phyloP scores from a whole-genome alignment of 2,329 filamentous ascomycete species.

The Hypomyces perniciosus region DNA sequence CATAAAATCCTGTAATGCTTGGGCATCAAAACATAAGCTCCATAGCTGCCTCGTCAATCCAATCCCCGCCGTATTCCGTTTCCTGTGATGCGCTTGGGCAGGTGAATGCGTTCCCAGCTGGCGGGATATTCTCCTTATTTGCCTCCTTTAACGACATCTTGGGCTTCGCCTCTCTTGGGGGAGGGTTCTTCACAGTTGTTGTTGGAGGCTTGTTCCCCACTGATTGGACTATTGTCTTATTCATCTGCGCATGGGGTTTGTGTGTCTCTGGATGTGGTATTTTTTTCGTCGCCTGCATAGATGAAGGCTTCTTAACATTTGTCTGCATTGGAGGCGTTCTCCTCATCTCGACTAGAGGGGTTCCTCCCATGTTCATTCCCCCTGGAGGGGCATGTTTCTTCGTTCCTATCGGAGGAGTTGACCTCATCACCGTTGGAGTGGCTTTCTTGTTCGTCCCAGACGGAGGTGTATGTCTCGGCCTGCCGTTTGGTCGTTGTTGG shows the following conservation, averaged over 20 bases:
- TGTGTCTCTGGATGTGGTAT: neutral
- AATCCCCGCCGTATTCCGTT: constrained; percentile 33
- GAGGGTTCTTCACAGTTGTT: neutral
- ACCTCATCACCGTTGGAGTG: too few relatives aligned
- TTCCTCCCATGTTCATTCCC: too few relatives aligned
- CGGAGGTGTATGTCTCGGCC: neutral
- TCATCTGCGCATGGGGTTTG: neutral
- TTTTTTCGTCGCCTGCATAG: too few relatives aligned
- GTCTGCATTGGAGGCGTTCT: too few relatives aligned
- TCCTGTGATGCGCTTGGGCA: constrained; percentile 27
- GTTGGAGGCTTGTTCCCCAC: neutral
- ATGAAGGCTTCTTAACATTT: too few relatives aligned
- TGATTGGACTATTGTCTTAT: neutral
- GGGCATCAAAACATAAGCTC: constrained; percentile 21
- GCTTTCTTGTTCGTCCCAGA: neutral
- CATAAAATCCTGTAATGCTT: constrained; percentile 1
- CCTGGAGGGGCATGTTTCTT: too few relatives aligned
- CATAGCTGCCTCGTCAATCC: constrained; percentile 32
- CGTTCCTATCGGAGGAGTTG: too few relatives aligned
- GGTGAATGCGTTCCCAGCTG: neutral
- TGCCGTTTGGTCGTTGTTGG: neutral
- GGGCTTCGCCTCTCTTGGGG: neutral
- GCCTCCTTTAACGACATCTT: neutral
- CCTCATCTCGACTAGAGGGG: too few relatives aligned
- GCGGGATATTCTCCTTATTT: constrained; percentile 23